Evolutionary conservation across 2,329 filamentous ascomycete species (phyloP), one percentile per base, ranked within the genome.

Genomic region (Colletotrichum tanaceti): DNA sequence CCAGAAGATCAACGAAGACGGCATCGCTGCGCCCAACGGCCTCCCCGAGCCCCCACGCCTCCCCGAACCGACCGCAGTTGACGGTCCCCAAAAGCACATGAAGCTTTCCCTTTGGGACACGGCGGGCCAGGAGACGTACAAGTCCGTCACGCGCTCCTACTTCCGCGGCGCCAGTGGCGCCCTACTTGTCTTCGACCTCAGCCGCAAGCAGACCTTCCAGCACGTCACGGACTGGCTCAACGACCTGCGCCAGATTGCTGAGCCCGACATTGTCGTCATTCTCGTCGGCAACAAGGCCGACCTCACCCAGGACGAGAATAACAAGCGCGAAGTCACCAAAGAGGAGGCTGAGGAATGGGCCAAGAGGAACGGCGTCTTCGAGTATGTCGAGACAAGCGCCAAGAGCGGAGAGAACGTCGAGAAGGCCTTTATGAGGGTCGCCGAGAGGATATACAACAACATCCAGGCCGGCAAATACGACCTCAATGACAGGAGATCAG

Each of bases 371-470:
- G 92, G 92, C 67, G 90, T 98, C 32, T 88, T 97, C 76, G 90
- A 94, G 77, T 98, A 98, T 78, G 93, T 98, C 71, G 96, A 99
- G 83, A 99, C 96, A 46, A 94, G 91, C 73, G 96, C 96, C 58
- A 99, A 98, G 85, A 97, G 91, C 71, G 96, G 96, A 60, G 93
- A 97, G 77, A 93, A 93, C 58, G 96, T 99, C 43, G 96, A 99
- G 79, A 88, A 90, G 73, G 96, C 96, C 2, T 99, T 99, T 76
- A 87, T 97, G 77, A 90, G 96, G 76, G 94, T 98, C 16, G 94
- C 96, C 22, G 94, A 98, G 83, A 87, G 94, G 79, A 98, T 99
- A 83, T 97, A 97, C 77, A 90, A 95, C 78, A 98, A 98, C 76
- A 98, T 99, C 71, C 93, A 98, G 83, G 93, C 93, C 1, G 96